Evolutionary conservation across 1,284 basidiomycete species (phyloP).

Genomic region (Heterobasidion irregulare): DNA sequence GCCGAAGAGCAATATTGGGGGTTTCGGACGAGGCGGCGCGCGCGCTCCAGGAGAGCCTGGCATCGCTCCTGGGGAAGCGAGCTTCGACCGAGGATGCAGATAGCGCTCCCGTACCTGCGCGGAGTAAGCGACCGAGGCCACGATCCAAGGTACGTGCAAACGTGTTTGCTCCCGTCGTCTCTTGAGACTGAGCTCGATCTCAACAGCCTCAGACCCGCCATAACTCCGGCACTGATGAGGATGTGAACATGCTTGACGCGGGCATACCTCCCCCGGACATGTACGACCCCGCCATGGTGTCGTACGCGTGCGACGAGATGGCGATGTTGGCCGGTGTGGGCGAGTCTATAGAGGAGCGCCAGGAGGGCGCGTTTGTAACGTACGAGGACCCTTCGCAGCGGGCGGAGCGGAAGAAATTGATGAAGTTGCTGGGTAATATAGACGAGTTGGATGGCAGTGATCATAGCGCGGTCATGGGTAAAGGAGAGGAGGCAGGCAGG

Average conservation of each 20-base stretch:
- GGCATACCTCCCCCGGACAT: slow-evolving; percentile 8
- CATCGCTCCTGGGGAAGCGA: slow-evolving; percentile 59
- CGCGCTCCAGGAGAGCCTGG: slow-evolving; percentile 55
- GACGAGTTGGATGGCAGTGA: not conserved
- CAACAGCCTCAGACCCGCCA: slow-evolving; percentile 3
- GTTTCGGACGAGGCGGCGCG: slow-evolving; percentile 34
- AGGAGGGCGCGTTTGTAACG: slow-evolving; percentile 44
- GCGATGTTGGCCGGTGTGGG: slow-evolving; percentile 8
- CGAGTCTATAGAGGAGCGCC: slow-evolving; percentile 1
- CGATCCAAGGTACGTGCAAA: slow-evolving; percentile 30
- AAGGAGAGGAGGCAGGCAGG: not conserved
- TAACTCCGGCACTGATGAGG: not conserved
- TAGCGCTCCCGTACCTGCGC: slow-evolving; percentile 11
- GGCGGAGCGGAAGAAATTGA: slow-evolving; percentile 43
- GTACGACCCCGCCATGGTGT: slow-evolving; percentile 5
- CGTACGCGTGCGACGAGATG: slow-evolving; percentile 22
- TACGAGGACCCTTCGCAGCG: slow-evolving; percentile 62
- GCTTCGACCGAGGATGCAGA: slow-evolving; percentile 19
- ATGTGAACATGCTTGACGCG: not conserved
- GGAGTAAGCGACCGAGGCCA: slow-evolving; percentile 34
- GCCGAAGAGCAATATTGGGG: slow-evolving; percentile 8
- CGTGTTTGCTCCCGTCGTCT: not conserved
- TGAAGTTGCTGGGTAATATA: slow-evolving; percentile 23
- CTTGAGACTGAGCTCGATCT: slow-evolving; percentile 1
- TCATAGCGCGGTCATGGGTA: not conserved